These are phyloP conservation scores for Monosporascus sp. DNA, from an alignment of 2,329 filamentous ascomycete genomes.

Conservation along the genomic window DNA sequence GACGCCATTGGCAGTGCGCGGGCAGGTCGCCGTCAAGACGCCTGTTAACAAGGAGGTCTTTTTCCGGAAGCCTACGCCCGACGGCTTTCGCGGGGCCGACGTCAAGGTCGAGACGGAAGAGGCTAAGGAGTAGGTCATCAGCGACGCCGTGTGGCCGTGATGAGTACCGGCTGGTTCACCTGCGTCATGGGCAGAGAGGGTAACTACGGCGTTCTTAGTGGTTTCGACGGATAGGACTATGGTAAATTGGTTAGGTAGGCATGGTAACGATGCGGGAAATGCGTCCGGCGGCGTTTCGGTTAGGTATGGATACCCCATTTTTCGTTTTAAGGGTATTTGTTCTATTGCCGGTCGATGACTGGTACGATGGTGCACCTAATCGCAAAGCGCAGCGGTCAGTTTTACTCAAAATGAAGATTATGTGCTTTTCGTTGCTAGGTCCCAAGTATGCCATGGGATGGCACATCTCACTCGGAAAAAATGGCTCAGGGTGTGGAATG, in stretches of 20 bases:
- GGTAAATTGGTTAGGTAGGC: no score
- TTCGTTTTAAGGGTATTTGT: not conserved
- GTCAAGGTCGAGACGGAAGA: constrained; percentile 20
- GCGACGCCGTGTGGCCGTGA: constrained; percentile 17
- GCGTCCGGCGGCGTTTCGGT: not conserved
- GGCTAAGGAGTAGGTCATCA: constrained; percentile 23
- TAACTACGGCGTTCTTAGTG: no score
- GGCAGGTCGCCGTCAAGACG: constrained; percentile 6
- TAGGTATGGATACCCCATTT: not conserved
- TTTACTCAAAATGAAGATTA: no score
- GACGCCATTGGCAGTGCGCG: constrained; percentile 12
- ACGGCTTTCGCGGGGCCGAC: constrained; percentile 5
- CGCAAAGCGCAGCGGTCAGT: no score
- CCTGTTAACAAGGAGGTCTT: constrained; percentile 16
- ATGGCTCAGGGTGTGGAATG: no score
- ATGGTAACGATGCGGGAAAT: no score
- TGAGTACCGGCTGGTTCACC: constrained; percentile 13
- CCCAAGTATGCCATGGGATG: no score
- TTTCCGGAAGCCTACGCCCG: constrained; percentile 10
- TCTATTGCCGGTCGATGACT: not conserved
- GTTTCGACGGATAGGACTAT: no score
- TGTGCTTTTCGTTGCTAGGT: no score
- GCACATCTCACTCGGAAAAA: no score
- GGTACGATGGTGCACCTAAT: not conserved
- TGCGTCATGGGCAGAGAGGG: constrained; percentile 5